phyloP scores from a whole-genome alignment of 2,329 filamentous ascomycete species.

The Raffaelea albimanens region DNA sequence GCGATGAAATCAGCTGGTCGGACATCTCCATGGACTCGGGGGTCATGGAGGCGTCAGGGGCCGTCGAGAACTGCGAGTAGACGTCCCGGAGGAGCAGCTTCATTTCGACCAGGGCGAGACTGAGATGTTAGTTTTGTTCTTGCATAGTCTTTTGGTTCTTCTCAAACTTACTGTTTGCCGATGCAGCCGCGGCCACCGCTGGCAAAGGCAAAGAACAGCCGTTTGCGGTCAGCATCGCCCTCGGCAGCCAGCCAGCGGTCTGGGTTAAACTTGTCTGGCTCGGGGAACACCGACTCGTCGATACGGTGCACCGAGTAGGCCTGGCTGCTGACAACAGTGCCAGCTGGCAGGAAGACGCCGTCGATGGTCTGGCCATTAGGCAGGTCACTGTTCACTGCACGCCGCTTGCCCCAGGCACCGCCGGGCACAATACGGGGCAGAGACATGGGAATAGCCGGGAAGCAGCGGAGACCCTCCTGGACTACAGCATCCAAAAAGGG shows the following conservation, averaged over 20 bases:
- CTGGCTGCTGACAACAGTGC: slow-evolving; percentile 51
- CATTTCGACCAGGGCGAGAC: slow-evolving; percentile 59
- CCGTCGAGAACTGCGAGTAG: slow-evolving; percentile 49
- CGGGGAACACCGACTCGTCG: slow-evolving; percentile 60
- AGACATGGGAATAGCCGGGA: slow-evolving; percentile 57
- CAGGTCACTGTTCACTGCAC: background rate
- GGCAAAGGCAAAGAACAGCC: slow-evolving; percentile 56
- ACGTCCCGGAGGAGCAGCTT: slow-evolving; percentile 54
- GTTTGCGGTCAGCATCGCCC: slow-evolving; percentile 61
- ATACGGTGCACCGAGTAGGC: slow-evolving; percentile 51
- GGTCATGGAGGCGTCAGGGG: slow-evolving; percentile 44
- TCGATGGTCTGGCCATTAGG: slow-evolving; percentile 40
- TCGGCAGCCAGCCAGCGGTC: slow-evolving; percentile 72
- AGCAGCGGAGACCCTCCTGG: slow-evolving; percentile 51
- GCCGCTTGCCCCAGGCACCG: slow-evolving; percentile 1
- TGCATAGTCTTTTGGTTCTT: too few species aligned
- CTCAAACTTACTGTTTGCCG: slow-evolving; percentile 56
- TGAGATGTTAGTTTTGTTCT: slow-evolving; percentile 17
- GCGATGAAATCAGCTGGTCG: slow-evolving; percentile 58
- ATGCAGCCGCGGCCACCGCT: slow-evolving; percentile 57
- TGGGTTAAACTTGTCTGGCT: slow-evolving; percentile 69
- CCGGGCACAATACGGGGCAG: slow-evolving; percentile 49
- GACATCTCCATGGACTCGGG: slow-evolving; percentile 51
- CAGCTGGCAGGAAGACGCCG: slow-evolving; percentile 41
- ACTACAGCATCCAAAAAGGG: slow-evolving; percentile 55